phyloP scores from a whole-genome alignment of 495 filamentous ascomycete genomes.

The Penicillium crystallinum region DNA sequence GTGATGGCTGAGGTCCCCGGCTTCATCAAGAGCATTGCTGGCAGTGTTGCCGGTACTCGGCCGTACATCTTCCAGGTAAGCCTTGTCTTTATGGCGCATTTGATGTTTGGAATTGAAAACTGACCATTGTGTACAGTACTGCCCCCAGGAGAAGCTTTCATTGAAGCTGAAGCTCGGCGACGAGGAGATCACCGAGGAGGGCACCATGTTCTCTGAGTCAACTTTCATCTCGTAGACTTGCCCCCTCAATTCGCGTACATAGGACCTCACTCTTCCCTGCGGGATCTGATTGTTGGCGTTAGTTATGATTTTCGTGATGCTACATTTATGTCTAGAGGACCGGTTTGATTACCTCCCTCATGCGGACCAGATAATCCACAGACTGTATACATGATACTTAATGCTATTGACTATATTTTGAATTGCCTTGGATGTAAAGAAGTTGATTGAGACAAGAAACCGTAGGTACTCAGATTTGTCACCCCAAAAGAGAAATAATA shows the following conservation, averaged over 20 bases:
- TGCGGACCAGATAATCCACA: conserved; percentile 28
- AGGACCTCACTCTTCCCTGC: conserved; percentile 21
- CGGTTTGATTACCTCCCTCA: conserved; percentile 10
- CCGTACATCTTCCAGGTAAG: conserved; percentile 95
- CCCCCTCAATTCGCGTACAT: conserved; percentile 27
- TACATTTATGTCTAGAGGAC: conserved; percentile 21
- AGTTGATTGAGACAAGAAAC: background rate
- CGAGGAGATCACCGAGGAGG: conserved; percentile 69
- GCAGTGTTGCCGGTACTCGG: conserved; percentile 78
- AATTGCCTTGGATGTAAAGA: background rate
- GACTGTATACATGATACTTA: conserved; percentile 35
- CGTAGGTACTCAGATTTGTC: background rate
- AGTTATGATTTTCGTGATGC: conserved; percentile 17
- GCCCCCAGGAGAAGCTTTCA: conserved; percentile 55
- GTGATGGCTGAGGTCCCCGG: conserved; percentile 94
- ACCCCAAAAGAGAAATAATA: background rate
- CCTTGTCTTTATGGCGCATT: background rate
- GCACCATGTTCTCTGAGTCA: conserved; percentile 73
- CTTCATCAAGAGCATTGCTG: conserved; percentile 90
- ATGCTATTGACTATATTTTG: conserved; percentile 29
- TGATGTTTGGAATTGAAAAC: background rate
- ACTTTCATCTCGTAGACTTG: conserved; percentile 73
- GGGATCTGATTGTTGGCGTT: conserved; percentile 14
- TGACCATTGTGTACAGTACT: conserved; percentile 46
- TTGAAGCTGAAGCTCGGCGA: conserved; percentile 82